These are phyloP conservation scores for Wickerhamiella qilinensis DNA, from an alignment of 805 yeast genomes.

Conservation along the genomic window DNA sequence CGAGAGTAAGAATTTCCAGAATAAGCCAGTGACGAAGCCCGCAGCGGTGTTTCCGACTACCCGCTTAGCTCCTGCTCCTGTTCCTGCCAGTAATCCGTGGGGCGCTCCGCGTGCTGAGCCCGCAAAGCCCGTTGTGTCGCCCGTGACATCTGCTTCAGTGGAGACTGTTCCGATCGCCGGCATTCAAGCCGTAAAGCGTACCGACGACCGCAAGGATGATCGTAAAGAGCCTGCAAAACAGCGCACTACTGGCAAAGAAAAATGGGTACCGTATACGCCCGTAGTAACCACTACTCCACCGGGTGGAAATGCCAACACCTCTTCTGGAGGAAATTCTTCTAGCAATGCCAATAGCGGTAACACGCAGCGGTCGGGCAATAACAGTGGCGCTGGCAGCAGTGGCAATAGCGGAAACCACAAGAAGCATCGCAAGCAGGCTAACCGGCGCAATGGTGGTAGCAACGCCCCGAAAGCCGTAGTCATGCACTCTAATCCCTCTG, in stretches of 20 bases:
- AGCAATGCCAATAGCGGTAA: no score
- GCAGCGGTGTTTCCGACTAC: background rate
- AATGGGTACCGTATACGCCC: slow-evolving; percentile 22
- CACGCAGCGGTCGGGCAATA: no score
- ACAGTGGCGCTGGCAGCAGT: background rate
- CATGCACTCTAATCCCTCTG: background rate
- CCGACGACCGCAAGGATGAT: slow-evolving; percentile 7
- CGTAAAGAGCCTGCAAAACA: slow-evolving; percentile 9
- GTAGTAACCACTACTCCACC: slow-evolving; percentile 9
- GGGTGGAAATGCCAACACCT: background rate
- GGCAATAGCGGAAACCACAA: background rate
- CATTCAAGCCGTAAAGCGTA: slow-evolving; percentile 4
- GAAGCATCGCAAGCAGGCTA: slow-evolving; percentile 1
- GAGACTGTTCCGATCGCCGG: no score
- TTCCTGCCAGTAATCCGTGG: slow-evolving; percentile 52
- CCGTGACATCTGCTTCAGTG: background rate
- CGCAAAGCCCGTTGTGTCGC: background rate
- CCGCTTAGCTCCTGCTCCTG: slow-evolving; percentile 46
- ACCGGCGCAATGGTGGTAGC: slow-evolving; percentile 1
- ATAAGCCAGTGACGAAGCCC: no score
- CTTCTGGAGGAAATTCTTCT: background rate
- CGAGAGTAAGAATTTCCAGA: no score
- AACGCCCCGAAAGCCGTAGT: slow-evolving; percentile 3
- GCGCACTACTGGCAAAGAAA: slow-evolving; percentile 34
- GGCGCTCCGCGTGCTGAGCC: slow-evolving; percentile 8